phyloP scores from a whole-genome alignment of 2,329 filamentous ascomycete species.

The Claviceps maximensis region DNA sequence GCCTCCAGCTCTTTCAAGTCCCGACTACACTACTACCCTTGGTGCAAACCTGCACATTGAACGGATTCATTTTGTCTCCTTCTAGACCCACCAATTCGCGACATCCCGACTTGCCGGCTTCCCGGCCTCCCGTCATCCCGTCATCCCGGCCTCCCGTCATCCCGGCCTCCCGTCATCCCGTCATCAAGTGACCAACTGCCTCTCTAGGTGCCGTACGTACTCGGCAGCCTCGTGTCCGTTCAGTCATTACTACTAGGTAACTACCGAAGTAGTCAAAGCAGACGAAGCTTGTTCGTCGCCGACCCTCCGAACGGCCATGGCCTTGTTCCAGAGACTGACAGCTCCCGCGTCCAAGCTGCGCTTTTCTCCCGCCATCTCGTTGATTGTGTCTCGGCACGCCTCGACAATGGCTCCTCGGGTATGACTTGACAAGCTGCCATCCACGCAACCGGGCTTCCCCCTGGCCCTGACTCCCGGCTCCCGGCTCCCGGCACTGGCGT shows the following conservation, averaged over 20 bases:
- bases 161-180: no score
- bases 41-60: no score
- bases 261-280: no score
- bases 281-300: background rate
- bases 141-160: no score
- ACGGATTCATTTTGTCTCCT: no score
- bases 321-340: constrained; percentile 18
- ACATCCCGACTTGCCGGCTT: background rate
- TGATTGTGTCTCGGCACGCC: constrained; percentile 23
- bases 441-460: no score
- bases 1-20: background rate
- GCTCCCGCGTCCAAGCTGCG: constrained; percentile 15
- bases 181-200: no score
- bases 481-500: background rate
- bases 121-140: no score
- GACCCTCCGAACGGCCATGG: constrained; percentile 18
- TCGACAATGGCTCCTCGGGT: constrained; percentile 37
- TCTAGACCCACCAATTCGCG: background rate
- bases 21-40: background rate
- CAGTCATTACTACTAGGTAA: no score
- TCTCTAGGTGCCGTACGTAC: no score
- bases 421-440: background rate
- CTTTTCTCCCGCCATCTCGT: constrained; percentile 17
- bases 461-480: no score
- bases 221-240: no score